These are phyloP conservation scores for Capsicum baccatum DNA, from an alignment of 257 asterid species.

Conservation along the genomic window DNA sequence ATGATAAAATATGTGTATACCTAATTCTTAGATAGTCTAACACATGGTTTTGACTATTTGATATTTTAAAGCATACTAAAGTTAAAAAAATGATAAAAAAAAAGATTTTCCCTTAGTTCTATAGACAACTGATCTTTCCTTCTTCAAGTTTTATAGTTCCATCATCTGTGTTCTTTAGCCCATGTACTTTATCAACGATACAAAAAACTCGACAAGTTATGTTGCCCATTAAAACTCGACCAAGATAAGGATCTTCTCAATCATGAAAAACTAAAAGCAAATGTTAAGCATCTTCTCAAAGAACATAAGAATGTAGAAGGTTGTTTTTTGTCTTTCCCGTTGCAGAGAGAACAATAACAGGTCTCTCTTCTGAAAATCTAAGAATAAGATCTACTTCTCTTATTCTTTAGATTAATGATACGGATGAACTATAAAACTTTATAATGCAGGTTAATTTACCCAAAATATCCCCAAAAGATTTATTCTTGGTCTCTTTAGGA, in stretches of 20 bases:
- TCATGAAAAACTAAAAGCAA: constrained; percentile 95
- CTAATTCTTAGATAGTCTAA: background rate
- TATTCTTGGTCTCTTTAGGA: constrained; percentile 39
- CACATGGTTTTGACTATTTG: background rate
- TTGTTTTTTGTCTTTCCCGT: constrained; percentile 78
- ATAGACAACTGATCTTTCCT: constrained; percentile 74
- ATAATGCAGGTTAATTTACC: constrained; percentile 58
- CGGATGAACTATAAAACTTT: constrained; percentile 91
- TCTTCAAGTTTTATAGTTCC: constrained; percentile 86
- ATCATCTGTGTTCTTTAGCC: constrained; percentile 72
- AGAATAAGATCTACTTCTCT: constrained; percentile 68
- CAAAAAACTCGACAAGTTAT: constrained; percentile 75
- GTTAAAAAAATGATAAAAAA: background rate
- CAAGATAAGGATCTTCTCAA: constrained; percentile 96
- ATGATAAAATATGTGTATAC: background rate
- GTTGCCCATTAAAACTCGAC: constrained; percentile 94
- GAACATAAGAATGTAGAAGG: background rate
- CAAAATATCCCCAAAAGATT: constrained; percentile 39
- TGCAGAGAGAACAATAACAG: constrained; percentile 83
- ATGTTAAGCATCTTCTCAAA: constrained; percentile 52
- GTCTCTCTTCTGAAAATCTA: constrained; percentile 80
- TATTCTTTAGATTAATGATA: constrained; percentile 74
- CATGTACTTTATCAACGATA: constrained; percentile 93
- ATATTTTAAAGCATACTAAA: background rate
- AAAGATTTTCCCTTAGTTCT: background rate